phyloP scores from a whole-genome alignment of 345 rosid genomes.

The Gynandropsis gynandra region DNA sequence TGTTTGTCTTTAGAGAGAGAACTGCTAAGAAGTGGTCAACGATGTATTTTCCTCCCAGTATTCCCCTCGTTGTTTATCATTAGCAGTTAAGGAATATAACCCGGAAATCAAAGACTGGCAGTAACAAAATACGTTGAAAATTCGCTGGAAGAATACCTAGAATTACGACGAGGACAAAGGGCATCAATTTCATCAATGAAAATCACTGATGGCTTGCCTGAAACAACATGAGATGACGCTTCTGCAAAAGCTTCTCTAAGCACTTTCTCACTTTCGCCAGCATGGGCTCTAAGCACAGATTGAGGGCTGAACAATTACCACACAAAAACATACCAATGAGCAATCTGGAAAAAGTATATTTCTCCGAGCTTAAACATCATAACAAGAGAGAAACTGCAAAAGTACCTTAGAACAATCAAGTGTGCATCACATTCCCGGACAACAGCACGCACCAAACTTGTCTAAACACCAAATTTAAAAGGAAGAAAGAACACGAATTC shows the following conservation, averaged over 20 bases:
- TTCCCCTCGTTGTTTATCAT: background rate
- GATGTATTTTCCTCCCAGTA: background rate
- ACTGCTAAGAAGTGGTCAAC: background rate
- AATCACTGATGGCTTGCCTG: constrained; percentile 67
- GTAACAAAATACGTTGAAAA: background rate
- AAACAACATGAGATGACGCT: constrained; percentile 54
- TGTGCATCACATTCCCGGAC: constrained; percentile 76
- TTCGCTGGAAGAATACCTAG: constrained; percentile 36
- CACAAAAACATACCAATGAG: constrained; percentile 13
- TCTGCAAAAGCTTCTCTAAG: constrained; percentile 72
- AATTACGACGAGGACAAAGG: constrained; percentile 73
- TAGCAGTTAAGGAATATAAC: background rate
- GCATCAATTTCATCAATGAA: constrained; percentile 91
- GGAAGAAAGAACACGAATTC: background rate
- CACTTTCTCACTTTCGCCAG: constrained; percentile 80
- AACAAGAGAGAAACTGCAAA: constrained; percentile 1
- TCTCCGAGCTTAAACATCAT: background rate
- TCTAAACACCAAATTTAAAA: constrained; percentile 30
- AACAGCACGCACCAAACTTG: constrained; percentile 90
- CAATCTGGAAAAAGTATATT: background rate
- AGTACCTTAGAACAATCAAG: constrained; percentile 72
- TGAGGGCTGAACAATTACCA: constrained; percentile 46
- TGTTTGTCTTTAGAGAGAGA: no score
- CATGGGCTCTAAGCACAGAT: constrained; percentile 70
- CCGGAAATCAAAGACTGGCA: background rate